Base-by-base conservation (phyloP, 2,329 filamentous ascomycete species). In the Rutstroemia sp. region DNA sequence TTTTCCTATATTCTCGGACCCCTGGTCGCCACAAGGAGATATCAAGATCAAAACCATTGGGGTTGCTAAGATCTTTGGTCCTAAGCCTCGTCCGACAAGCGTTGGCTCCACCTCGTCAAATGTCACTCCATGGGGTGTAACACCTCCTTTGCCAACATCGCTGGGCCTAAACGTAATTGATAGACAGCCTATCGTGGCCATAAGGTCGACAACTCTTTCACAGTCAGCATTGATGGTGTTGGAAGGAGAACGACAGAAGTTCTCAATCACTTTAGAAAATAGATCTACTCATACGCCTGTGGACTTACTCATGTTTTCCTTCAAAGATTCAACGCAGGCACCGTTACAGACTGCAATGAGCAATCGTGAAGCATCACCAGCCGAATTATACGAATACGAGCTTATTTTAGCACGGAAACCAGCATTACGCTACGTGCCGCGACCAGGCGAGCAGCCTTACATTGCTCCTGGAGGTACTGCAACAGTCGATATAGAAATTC, bases 141-240 rank as follows among this genome's bases (percentile, higher is more conserved):
- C 71, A 10, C 68, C 73, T 54, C 69, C 74, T 27, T 71, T 74
- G 9, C 63, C 71, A 8, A 63, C 72, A 1, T 73, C 78, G 18
- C 69, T 92, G 49, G 76, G 78, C 23, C 77, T 95, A 44, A 90
- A 82, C 52, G 89, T 95, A 23, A 91, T 96, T 57, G 79, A 84
- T 2, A 77, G 83, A 46, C 90, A 96, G 69, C 94, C 94, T 5
- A 73, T 89, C 3, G 75, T 97, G 3, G 74, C 85, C 3, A 79
- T 96, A 19, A 86, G 88, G 66, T 85, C 85, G 7, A 87, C 86
- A 3, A 90, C 87, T 12, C 77, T 96, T 1, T 82, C 87, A 0
- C 92, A 96, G 66, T 89, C 88, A 21, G 88, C 90, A 9, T 75
- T 96, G 38, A 96, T 96, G 91, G 80, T 99, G 10, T 77, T 99